Evolutionary conservation across 306 rosid species (phyloP).

Genomic region (Vigna unguiculata): DNA sequence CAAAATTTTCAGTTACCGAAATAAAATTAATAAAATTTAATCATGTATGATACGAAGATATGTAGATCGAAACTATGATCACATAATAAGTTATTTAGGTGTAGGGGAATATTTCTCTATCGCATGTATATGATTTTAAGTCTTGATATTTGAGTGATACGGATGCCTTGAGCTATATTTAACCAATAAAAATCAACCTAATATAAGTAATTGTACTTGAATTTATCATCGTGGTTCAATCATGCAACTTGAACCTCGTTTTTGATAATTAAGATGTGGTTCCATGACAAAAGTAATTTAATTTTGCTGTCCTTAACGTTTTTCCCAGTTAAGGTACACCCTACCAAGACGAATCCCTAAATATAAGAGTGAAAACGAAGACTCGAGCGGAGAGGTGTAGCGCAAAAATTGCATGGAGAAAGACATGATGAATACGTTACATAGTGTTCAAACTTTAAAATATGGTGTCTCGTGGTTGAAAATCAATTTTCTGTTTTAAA

Average conservation of each 20-base stretch:
- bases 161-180: not conserved
- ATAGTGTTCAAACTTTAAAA: too few relatives aligned
- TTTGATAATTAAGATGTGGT: not conserved
- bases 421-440: not conserved
- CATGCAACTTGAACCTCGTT: not conserved
- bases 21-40: too few relatives aligned
- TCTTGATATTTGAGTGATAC: not conserved
- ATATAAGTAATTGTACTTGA: not conserved
- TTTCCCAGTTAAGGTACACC: not conserved
- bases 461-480: too few relatives aligned
- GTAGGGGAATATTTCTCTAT: not conserved
- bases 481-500: too few relatives aligned
- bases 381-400: not conserved
- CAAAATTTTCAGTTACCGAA: too few relatives aligned
- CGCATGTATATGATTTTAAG: not conserved
- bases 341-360: constrained; percentile 15
- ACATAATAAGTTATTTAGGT: not conserved
- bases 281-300: not conserved
- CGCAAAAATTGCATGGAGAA: not conserved
- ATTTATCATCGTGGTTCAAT: not conserved
- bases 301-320: not conserved
- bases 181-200: not conserved
- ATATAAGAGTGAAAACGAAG: constrained; percentile 33
- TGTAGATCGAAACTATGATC: too few relatives aligned
- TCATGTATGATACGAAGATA: too few relatives aligned